These are phyloP conservation scores for Orbilia ellipsospora DNA, from an alignment of 2,329 filamentous ascomycete species.

Conservation along the genomic window DNA sequence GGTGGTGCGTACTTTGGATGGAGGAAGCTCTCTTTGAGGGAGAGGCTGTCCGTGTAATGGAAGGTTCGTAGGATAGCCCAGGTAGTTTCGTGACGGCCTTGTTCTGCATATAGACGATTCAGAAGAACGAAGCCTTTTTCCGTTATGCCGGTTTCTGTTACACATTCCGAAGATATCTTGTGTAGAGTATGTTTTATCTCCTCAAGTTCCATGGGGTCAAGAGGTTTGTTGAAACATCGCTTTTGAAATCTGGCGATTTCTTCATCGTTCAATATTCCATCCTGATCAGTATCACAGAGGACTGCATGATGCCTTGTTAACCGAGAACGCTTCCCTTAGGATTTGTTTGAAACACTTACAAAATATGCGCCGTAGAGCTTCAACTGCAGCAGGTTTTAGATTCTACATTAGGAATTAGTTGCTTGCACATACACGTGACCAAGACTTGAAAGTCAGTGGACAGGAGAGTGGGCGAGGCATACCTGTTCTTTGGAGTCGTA, in stretches of 20 bases:
- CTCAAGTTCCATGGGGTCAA: slow-evolving; percentile 82
- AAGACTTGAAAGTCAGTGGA: too few relatives aligned
- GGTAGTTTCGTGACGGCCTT: slow-evolving; percentile 96
- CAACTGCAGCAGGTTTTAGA: slow-evolving; percentile 87
- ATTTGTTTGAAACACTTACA: slow-evolving; percentile 65
- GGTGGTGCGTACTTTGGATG: slow-evolving; percentile 78
- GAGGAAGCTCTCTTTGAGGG: slow-evolving; percentile 87
- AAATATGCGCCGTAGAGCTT: slow-evolving; percentile 88
- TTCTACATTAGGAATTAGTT: slow-evolving; percentile 64
- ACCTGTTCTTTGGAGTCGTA: slow-evolving; percentile 89
- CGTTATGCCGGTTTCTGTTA: slow-evolving; percentile 78
- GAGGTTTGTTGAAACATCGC: slow-evolving; percentile 83
- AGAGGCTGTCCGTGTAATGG: slow-evolving; percentile 94
- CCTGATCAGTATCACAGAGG: slow-evolving; percentile 94
- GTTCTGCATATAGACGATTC: slow-evolving; percentile 96
- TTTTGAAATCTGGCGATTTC: slow-evolving; percentile 91
- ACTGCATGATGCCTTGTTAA: slow-evolving; percentile 47
- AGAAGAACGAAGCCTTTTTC: slow-evolving; percentile 85
- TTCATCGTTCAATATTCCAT: slow-evolving; percentile 87
- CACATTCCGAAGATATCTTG: slow-evolving; percentile 73
- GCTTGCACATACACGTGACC: slow-evolving; percentile 50
- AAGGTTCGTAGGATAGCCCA: slow-evolving; percentile 97
- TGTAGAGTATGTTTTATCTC: slow-evolving; percentile 91
- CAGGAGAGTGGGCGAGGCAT: background rate
- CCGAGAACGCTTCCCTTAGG: background rate